Conservation (phyloP, 1,284 basidiomycete genomes). For the Stygiomarasmius scandens region DNA sequence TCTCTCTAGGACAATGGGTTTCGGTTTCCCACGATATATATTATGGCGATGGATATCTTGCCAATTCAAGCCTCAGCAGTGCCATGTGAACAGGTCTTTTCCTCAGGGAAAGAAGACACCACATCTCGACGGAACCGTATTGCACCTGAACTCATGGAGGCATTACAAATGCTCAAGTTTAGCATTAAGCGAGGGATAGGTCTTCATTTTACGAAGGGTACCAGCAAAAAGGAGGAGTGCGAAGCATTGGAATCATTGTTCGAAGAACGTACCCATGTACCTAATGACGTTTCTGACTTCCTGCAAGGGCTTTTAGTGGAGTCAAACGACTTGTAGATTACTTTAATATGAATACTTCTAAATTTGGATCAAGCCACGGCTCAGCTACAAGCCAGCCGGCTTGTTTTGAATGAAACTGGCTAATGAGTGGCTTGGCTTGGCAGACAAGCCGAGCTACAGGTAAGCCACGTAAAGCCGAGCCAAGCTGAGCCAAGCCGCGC, state of each 20-base stretch:
- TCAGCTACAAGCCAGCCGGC: no score
- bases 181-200: neutral
- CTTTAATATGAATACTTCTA: no score
- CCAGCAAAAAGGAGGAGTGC: neutral
- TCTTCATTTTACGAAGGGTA: slow-evolving; percentile 3
- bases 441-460: no score
- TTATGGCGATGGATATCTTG: slow-evolving; percentile 29
- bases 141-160: slow-evolving; percentile 22
- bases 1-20: neutral
- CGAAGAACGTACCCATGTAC: no score
- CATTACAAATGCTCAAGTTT: slow-evolving; percentile 28
- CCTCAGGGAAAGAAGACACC: slow-evolving; percentile 29
- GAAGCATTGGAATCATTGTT: neutral
- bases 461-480: no score
- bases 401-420: no score
- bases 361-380: no score
- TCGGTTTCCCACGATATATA: slow-evolving; percentile 15
- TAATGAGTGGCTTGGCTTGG: no score
- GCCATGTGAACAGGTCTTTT: slow-evolving; percentile 34
- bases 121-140: slow-evolving; percentile 16
- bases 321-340: no score
- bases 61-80: slow-evolving; percentile 32
- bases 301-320: no score
- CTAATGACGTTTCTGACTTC: no score
- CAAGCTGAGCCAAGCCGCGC: no score